These are phyloP conservation scores for Chaetomium tenue DNA, from an alignment of 495 filamentous ascomycete species.

Conservation along the genomic window DNA sequence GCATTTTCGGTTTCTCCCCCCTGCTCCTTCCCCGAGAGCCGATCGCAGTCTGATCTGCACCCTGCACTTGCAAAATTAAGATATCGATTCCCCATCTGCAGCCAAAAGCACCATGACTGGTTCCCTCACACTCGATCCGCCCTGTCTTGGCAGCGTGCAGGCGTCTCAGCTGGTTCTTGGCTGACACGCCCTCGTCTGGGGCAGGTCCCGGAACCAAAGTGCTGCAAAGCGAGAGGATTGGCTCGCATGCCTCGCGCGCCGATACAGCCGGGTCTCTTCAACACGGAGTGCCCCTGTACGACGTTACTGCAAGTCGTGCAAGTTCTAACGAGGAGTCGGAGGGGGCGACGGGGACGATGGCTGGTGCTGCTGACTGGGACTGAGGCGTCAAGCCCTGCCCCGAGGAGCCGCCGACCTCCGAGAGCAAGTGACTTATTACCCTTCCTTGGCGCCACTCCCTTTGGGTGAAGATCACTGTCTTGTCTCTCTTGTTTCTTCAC, in stretches of 20 bases:
- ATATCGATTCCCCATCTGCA: neutral
- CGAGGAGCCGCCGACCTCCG: neutral
- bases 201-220: neutral
- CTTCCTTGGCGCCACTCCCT: conserved; percentile 12
- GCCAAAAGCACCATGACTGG: neutral
- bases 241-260: no score
- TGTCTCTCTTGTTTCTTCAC: conserved; percentile 8
- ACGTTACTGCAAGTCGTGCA: neutral
- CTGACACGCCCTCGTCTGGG: conserved; percentile 11
- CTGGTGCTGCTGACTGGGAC: no score
- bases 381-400: neutral
- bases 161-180: conserved; percentile 6
- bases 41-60: conserved; percentile 21
- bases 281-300: neutral
- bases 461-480: conserved; percentile 13
- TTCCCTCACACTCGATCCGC: neutral
- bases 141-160: neutral
- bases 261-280: neutral
- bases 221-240: neutral
- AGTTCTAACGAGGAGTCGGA: neutral
- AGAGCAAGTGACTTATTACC: conserved; percentile 10
- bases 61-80: conserved; percentile 1
- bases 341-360: conserved; percentile 6
- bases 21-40: conserved; percentile 6
- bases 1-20: conserved; percentile 9